Conservation (phyloP, 1,284 basidiomycete genomes). For the Wolfiporia cocos region DNA sequence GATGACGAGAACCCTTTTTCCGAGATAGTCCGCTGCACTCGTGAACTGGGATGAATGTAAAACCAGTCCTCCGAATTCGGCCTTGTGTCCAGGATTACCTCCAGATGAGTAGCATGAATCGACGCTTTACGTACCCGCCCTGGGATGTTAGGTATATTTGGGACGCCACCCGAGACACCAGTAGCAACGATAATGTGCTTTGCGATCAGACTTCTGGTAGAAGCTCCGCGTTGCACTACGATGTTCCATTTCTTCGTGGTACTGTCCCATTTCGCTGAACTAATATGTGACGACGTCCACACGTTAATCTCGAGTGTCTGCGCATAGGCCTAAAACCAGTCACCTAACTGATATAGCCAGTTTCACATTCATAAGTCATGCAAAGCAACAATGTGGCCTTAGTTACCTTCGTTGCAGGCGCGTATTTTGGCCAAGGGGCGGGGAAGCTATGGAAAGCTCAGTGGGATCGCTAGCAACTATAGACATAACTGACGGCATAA, state of each 20-base stretch:
- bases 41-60: slow-evolving; percentile 35
- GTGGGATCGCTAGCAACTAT: too few species aligned
- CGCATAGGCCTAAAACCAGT: slow-evolving; percentile 36
- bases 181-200: slow-evolving; percentile 26
- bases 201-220: not conserved
- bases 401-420: slow-evolving; percentile 29
- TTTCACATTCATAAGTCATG: too few species aligned
- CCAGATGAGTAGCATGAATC: too few species aligned
- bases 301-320: slow-evolving; percentile 32
- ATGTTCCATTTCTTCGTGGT: slow-evolving; percentile 25
- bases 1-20: slow-evolving; percentile 38
- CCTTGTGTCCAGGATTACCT: too few species aligned
- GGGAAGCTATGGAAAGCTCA: slow-evolving; percentile 29
- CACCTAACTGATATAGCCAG: slow-evolving; percentile 32
- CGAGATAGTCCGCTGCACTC: slow-evolving; percentile 29
- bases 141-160: slow-evolving; percentile 26
- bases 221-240: slow-evolving; percentile 17
- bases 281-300: slow-evolving; percentile 27
- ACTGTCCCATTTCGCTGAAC: slow-evolving; percentile 22
- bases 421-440: slow-evolving; percentile 32
- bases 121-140: too few species aligned
- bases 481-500: slow-evolving; percentile 19
- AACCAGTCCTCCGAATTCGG: slow-evolving; percentile 1
- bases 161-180: slow-evolving; percentile 29
- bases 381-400: too few species aligned